Conservation (phyloP, 345 rosid species). For the Eucalyptus pauciflora region DNA sequence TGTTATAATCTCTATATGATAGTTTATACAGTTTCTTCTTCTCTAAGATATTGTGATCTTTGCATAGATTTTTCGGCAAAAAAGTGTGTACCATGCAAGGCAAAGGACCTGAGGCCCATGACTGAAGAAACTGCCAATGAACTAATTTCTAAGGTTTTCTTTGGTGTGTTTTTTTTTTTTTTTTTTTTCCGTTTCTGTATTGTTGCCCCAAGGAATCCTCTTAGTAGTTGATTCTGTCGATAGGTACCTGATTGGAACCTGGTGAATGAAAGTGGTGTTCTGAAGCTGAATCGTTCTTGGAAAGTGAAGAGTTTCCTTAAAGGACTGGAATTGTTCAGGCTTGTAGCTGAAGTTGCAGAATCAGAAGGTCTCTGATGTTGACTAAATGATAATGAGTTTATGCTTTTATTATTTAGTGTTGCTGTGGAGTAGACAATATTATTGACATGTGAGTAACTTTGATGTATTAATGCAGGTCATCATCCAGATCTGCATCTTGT, state of each 20-base stretch:
- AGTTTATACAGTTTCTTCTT: not conserved
- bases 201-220: not conserved
- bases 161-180: not conserved
- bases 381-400: not conserved
- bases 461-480: conserved; percentile 50
- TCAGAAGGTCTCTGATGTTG: conserved; percentile 41
- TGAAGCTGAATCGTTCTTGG: conserved; percentile 71
- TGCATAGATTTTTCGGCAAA: conserved; percentile 54
- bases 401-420: not conserved
- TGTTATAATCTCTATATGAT: not conserved
- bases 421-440: not conserved
- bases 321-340: conserved; percentile 75
- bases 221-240: not conserved
- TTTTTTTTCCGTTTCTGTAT: not conserved
- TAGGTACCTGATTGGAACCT: conserved; percentile 80
- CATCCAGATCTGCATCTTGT: conserved; percentile 98
- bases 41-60: not conserved
- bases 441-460: not conserved
- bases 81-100: conserved; percentile 82
- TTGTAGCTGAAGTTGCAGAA: conserved; percentile 75
- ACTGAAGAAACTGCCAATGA: conserved; percentile 55
- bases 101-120: conserved; percentile 82
- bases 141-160: conserved; percentile 48
- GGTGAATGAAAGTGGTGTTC: conserved; percentile 51
- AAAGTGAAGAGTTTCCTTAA: conserved; percentile 67